phyloP scores from a whole-genome alignment of 1,284 basidiomycete species.

The Mycena citricolor region DNA sequence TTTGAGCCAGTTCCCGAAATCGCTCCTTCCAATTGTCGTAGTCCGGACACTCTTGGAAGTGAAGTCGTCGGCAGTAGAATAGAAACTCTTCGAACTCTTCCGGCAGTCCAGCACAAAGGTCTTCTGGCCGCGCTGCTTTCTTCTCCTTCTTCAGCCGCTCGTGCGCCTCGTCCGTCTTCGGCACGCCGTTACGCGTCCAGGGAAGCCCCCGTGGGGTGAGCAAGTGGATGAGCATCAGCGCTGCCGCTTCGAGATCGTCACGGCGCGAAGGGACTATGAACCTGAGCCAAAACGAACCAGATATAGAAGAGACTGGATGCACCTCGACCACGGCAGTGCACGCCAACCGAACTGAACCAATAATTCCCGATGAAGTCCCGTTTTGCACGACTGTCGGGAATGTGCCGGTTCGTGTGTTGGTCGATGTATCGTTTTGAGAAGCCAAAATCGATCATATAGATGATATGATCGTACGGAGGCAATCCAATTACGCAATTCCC shows the following conservation, averaged over 20 bases:
- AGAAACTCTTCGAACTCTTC: conserved; percentile 73
- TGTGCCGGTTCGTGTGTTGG: conserved; percentile 57
- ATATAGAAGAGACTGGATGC: conserved; percentile 22
- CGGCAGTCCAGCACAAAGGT: conserved; percentile 68
- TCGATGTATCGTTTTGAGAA: conserved; percentile 78
- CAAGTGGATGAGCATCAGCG: conserved; percentile 75
- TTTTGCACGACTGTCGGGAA: conserved; percentile 55
- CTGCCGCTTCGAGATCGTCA: conserved; percentile 73
- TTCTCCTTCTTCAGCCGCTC: conserved; percentile 62
- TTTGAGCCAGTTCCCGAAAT: conserved; percentile 58
- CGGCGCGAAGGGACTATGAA: conserved; percentile 65
- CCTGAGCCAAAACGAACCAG: conserved; percentile 8
- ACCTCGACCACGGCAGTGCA: conserved; percentile 76
- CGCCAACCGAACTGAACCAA: conserved; percentile 74
- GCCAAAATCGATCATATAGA: conserved; percentile 83
- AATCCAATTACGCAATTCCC: conserved; percentile 71
- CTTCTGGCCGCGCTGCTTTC: conserved; percentile 54
- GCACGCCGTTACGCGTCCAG: conserved; percentile 76
- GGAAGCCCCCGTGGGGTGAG: conserved; percentile 70
- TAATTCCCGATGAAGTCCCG: conserved; percentile 79
- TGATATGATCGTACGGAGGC: conserved; percentile 50
- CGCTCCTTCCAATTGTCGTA: conserved; percentile 61
- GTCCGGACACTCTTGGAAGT: conserved; percentile 65
- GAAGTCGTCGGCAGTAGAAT: conserved; percentile 63
- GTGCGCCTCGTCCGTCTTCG: conserved; percentile 64